Base-by-base conservation (phyloP, 2,329 filamentous ascomycete genomes). In the Grosmannia huntii region DNA sequence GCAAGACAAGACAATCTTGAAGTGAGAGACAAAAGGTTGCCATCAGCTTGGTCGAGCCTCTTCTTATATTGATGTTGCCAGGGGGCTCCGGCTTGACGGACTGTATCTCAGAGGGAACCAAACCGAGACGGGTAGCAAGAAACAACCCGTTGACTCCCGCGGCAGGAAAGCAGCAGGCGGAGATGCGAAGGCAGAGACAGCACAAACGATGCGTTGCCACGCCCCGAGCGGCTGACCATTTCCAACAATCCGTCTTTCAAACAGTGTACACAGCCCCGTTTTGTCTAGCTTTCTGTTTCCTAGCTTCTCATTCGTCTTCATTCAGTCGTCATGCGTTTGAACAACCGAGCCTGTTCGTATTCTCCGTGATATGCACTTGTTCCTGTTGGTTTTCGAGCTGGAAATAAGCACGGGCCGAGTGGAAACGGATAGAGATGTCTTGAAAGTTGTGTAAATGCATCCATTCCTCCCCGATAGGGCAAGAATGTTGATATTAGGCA, bases 351-450 rank as follows among this genome's bases (percentile, higher is more conserved):
- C 38, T 46, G 19, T 21, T 28, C 21, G 23, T 48, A n/a, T 23
- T 36, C 38, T 7, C 25, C 25, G 23, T 23, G 46, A 49, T 27
- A 23, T 25, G 46, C 21, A 49, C 46, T 49, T 23, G 10, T 49
- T 23, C 46, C 23, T 23, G 46, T 7, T 49, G 46, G 21, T 23
- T 14, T 25, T 23, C 46, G 23, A 23, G 6, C 41, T 44, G 41
- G 41, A 44, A 6, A 19, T 21, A n/a, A 44, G 41, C 21, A 25
- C 44, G 44, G 44, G 19, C 50, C 12, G 33, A 41, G 31, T 53
- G 21, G 52, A 38, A 41, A 53, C 21, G 31, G 52, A 31, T 14
- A 57, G 41, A 33, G 9, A 52, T 59, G 57, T 59, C 53, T 59
- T 55, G 46, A 12, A 59, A n/a, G 53, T 53, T 48, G 57, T 59